Evolutionary conservation across 805 yeast genomes (phyloP), one percentile per base, ranked within the genome.

Genomic region (Saccharomycopsis babjevae): DNA sequence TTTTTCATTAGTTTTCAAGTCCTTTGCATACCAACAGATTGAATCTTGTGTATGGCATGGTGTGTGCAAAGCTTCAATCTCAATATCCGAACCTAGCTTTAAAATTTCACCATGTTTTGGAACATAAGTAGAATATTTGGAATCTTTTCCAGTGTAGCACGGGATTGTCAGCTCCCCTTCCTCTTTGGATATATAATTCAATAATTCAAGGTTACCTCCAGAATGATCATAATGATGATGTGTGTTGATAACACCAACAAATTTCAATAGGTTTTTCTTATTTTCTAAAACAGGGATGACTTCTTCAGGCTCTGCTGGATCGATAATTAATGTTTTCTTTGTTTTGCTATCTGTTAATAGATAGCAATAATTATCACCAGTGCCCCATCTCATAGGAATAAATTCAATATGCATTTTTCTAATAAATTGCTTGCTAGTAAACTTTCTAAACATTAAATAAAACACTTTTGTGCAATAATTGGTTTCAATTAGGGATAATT

Each of bases 31-130:
- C 73, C 90, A 94, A 70, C 98, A 93, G 63, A 94, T 88, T 2
- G 97, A 89, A 73, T 94, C 99, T 73, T 88, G 94, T 0, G 99
- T 94, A 72, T 94, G 99, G 70, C 99, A 94, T 3, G 99, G 99
- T 0, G 99, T 94, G 73, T 93, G 93, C 46, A 93, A 76, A 0
- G 97, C 96, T 1, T 85, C 83, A 57, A 92, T 81, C 18, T 82
- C 77, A 57, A 93, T 69, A 64, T 79, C 71, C 50, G 77, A 75
- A 3, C 97, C 97, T 62, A 91, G 74, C 62, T 79, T 77, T 62
- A 88, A 76, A 20, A 76, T 74, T 64, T 84, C 88, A 15, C 78
- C 74, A 70, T 90, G 84, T 0, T 77, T 72, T 1, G 97, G 96
- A 2, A 91, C 83, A 61, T 79, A 76, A 0, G 86, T 78, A 20